Evolutionary conservation across 495 filamentous ascomycete species (phyloP), one percentile per base, ranked within the genome.

Genomic region (Xanthoparmelia taractica): DNA sequence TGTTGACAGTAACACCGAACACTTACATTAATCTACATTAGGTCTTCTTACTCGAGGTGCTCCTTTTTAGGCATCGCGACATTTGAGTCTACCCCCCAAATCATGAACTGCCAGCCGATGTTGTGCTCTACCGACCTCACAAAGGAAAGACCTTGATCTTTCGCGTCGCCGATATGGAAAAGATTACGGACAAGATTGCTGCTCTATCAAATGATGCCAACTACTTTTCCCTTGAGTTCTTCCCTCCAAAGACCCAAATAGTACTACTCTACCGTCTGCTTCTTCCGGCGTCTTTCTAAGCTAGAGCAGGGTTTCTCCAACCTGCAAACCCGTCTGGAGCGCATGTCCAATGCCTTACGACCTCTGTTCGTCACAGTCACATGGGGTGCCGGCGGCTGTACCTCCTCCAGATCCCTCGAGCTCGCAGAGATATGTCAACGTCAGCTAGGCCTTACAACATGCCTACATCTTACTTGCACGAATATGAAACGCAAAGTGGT

Each of bases 171-270:
- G 72, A 43, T 48, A 93, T 92, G 88, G 87, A 94, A 75, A 96
- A 91, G 76, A 91, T 98, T 72, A 96, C 91, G 60, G 88, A 96
- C 79, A 97, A 97, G 82, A 92, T 97, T 70, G 89, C 89, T 75
- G 90, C 91, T 65, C 76, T 98, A 76, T 89, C 90, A 72, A 82
- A 86, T 43, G 84, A 88, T 74, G 82, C 82, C 59, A 85, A 84
- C 69, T 98, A 93, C 79, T 93, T 96, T 77, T 97, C 95, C 38
- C 87, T 97, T 68, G 95, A 98, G 78, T 98, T 98, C 84, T 97
- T 98, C 76, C 94, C 94, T 60, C 95, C 95, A 59, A 97, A 96
- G 77, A 98, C 94, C 29, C 77, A 84, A 62, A 95, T 93, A 87
- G 92, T 87, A 60, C 65, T 64, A 57, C 38, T 23, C 47, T 25